Evolutionary conservation across 208 protist species (phyloP).

Genomic region (Trypanosoma caninum): DNA sequence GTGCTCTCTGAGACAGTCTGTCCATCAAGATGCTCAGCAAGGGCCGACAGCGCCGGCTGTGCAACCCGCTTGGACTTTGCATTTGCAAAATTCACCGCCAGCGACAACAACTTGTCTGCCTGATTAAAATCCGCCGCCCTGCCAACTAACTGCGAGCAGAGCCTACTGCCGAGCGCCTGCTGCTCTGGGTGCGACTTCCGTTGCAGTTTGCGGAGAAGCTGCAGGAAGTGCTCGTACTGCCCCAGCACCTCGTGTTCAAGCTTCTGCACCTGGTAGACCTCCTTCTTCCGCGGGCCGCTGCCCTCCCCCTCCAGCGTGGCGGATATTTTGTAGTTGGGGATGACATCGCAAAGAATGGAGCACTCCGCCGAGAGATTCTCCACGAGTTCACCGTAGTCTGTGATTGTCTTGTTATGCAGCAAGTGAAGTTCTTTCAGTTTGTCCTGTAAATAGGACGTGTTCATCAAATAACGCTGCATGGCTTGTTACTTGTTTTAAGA

Average conservation of each 20-base stretch:
- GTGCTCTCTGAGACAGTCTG: slow-evolving; percentile 87
- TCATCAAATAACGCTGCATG: slow-evolving; percentile 93
- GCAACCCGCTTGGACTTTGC: slow-evolving; percentile 86
- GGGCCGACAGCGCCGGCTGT: slow-evolving; percentile 71
- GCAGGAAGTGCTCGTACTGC: slow-evolving; percentile 91
- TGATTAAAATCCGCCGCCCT: slow-evolving; percentile 89
- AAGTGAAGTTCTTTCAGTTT: slow-evolving; percentile 71
- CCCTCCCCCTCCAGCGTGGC: slow-evolving; percentile 76
- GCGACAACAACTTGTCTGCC: slow-evolving; percentile 68
- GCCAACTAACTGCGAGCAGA: slow-evolving; percentile 71
- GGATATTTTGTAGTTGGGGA: slow-evolving; percentile 89
- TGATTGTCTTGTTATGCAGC: slow-evolving; percentile 77
- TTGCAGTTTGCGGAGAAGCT: slow-evolving; percentile 83
- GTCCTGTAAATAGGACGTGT: slow-evolving; percentile 88
- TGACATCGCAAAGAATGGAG: slow-evolving; percentile 78
- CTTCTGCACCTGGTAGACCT: slow-evolving; percentile 89
- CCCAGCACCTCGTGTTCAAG: slow-evolving; percentile 89
- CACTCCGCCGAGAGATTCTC: slow-evolving; percentile 87
- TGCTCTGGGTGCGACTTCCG: slow-evolving; percentile 88
- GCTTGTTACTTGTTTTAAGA: neutral
- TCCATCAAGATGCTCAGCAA: slow-evolving; percentile 75
- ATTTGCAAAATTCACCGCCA: slow-evolving; percentile 86
- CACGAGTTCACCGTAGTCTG: slow-evolving; percentile 83
- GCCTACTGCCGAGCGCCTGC: slow-evolving; percentile 89
- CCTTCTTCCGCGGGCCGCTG: slow-evolving; percentile 72